Evolutionary conservation across 73 alveolate species (phyloP).

Genomic region (Paramecium tetraurelia): DNA sequence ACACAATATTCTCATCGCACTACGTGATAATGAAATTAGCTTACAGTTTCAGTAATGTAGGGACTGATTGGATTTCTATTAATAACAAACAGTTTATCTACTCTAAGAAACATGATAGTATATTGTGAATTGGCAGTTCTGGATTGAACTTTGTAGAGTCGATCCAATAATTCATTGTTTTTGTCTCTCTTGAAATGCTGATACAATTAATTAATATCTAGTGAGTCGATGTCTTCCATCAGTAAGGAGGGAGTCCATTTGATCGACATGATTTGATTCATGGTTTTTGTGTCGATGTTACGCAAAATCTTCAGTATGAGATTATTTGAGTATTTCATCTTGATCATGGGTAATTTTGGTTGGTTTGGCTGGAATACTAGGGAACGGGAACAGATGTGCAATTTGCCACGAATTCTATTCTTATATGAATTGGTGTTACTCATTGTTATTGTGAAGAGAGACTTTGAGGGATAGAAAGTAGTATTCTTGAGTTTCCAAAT

Average conservation of each 20-base stretch:
- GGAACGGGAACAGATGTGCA: constrained; percentile 67
- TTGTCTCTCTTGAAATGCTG: neutral
- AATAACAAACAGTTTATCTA: constrained; percentile 56
- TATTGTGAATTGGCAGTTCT: neutral
- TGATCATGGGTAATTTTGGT: constrained; percentile 50
- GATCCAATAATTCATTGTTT: constrained; percentile 8
- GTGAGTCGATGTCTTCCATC: neutral
- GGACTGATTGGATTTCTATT: constrained; percentile 60
- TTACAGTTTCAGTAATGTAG: constrained; percentile 56
- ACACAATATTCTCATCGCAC: constrained; percentile 48
- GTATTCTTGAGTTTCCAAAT: constrained; percentile 40
- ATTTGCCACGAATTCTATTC: constrained; percentile 55
- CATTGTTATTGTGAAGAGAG: constrained; percentile 35
- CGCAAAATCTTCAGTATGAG: constrained; percentile 12
- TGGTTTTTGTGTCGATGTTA: neutral
- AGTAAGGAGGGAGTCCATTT: neutral
- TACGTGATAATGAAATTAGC: neutral
- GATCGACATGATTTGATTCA: neutral
- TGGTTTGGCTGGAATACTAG: constrained; percentile 60
- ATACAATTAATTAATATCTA: neutral
- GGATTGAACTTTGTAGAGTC: neutral
- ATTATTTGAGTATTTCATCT: constrained; percentile 61
- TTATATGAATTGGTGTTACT: neutral
- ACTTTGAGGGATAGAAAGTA: constrained; percentile 41
- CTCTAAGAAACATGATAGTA: constrained; percentile 40